Base-by-base conservation (phyloP, 2,329 filamentous ascomycete species). In the Fusarium sp. region DNA sequence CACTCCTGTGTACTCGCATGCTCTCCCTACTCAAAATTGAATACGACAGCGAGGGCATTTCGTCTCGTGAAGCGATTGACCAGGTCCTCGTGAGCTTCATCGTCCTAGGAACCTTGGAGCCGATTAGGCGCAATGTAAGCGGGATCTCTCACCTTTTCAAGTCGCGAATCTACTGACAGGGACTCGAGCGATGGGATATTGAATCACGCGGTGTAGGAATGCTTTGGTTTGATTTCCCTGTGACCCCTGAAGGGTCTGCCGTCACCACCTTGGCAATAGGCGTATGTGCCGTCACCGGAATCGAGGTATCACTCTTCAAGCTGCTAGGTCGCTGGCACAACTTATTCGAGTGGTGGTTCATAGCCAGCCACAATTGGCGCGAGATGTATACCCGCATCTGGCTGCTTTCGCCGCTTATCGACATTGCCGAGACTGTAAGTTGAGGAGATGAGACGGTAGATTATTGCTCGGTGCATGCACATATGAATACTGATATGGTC, bases 401-500 rank as follows among this genome's bases (percentile, higher is more conserved):
- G 65, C 42, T 67, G 7, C 63, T 71, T 6, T 54, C 61, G 23
- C 66, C 69, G 9, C 46, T 71, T 3, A 37, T 70, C 4, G 67
- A 71, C 32, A 5, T 67, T 45, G 56, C 27, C 7, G 69, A 71
- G 43, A 71, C 69, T 39, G 69, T 67, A 41, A 33, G 55, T 48
- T 43, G 8, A 25, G 6, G 23, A 25, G 23, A 9, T 19, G 10
- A 15, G 3, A 19, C 19, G 19, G 3, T 6, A 13, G 15, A 21
- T 4, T 21, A 4, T 13, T 6, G 2, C 29, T 11, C 13, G 7
- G 11, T 19, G n/a, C n/a, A 6, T 9, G 6, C 17, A 15, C 13
- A 14, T 14, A 14, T 7, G 10, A 8, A 17, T 27, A 14, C 33
- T 61, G 9, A 43, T n/a, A 5, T 23, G 6, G 8, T 10, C 27